Conservation (phyloP, 83 land plant genomes). For the Picea abies region DNA sequence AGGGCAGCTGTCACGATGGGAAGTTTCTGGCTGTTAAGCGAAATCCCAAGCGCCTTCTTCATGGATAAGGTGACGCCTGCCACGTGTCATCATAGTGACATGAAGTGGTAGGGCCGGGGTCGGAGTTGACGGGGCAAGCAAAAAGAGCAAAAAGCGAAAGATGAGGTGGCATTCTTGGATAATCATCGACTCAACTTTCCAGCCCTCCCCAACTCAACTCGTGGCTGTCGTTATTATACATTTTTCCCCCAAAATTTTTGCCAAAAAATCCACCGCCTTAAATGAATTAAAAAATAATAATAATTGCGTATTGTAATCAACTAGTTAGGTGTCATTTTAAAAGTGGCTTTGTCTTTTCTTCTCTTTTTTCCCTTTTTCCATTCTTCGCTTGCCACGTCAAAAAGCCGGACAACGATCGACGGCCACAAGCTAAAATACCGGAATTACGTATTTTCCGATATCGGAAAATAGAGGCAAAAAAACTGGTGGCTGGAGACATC, state of each 20-base stretch:
- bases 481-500: not conserved
- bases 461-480: not conserved
- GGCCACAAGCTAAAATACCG: constrained; percentile 8
- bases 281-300: not conserved
- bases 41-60: no score
- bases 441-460: not conserved
- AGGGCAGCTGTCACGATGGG: no score
- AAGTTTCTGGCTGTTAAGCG: no score
- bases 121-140: not conserved
- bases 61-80: no score
- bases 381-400: not conserved
- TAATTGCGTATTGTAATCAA: not conserved
- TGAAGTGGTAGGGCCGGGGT: not conserved
- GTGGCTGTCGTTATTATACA: not conserved
- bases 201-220: not conserved
- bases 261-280: not conserved
- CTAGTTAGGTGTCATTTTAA: no score
- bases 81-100: not conserved
- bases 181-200: not conserved
- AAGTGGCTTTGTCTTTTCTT: no score
- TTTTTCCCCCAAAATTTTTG: not conserved
- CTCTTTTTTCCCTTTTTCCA: not conserved
- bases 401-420: not conserved
- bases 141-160: constrained; percentile 13
- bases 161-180: constrained; percentile 8